These are phyloP conservation scores for Pezicula neosporulosa DNA, from an alignment of 2,329 filamentous ascomycete species.

Conservation along the genomic window DNA sequence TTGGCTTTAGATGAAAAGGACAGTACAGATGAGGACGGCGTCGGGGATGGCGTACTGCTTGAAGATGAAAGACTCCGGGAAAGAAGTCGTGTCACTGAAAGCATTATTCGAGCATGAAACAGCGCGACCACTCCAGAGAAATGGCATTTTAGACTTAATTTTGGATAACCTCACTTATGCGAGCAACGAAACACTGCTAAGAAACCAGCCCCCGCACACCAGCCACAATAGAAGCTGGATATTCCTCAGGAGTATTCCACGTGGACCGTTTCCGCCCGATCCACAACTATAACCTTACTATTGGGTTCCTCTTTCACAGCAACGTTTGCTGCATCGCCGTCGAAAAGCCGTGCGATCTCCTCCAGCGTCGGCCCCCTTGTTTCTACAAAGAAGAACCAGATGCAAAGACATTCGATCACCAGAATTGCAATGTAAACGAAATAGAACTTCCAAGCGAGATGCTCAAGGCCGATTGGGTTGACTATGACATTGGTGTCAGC, in stretches of 20 bases:
- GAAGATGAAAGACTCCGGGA: not conserved
- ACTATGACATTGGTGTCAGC: constrained; percentile 1
- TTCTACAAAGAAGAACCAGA: constrained; percentile 30
- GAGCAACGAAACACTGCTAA: no score
- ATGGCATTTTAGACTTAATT: no score
- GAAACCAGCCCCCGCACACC: no score
- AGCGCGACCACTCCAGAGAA: no score
- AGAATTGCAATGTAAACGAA: constrained; percentile 25
- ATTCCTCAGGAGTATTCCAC: not conserved
- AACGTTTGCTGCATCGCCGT: constrained; percentile 18
- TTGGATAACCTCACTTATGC: no score
- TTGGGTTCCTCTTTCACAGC: not conserved
- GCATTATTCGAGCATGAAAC: constrained; percentile 1
- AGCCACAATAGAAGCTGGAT: no score
- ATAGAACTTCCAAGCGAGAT: constrained; percentile 18
- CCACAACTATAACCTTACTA: not conserved
- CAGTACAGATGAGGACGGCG: not conserved
- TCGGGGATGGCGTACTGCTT: not conserved
- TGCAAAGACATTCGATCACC: constrained; percentile 24
- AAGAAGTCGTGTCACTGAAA: constrained; percentile 4
- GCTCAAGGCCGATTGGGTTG: constrained; percentile 11
- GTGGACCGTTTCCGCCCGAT: not conserved
- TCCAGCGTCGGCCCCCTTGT: constrained; percentile 26
- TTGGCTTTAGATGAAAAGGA: constrained; percentile 23
- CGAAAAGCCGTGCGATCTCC: constrained; percentile 24